These are phyloP conservation scores for Macrolepiota fuliginosa DNA, from an alignment of 768 basidiomycete genomes.

Conservation along the genomic window DNA sequence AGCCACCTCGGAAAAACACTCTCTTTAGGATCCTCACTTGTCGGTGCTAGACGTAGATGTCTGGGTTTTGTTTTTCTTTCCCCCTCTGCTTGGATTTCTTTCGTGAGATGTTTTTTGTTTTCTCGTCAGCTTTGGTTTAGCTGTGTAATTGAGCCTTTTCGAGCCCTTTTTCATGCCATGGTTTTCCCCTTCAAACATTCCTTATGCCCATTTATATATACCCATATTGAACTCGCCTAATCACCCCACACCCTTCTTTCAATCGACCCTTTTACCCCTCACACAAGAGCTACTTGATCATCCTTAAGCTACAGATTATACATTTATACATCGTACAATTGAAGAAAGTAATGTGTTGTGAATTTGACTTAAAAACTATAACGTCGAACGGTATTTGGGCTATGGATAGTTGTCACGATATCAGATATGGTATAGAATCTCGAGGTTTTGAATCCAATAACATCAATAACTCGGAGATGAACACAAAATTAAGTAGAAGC, in stretches of 20 bases:
- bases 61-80: constrained; percentile 21
- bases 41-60: constrained; percentile 58
- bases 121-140: constrained; percentile 1
- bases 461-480: neutral
- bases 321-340: constrained; percentile 13
- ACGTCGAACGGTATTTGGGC: neutral
- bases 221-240: constrained; percentile 15
- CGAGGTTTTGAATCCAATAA: neutral
- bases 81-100: constrained; percentile 24
- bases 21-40: constrained; percentile 75
- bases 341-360: constrained; percentile 10
- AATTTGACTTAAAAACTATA: neutral
- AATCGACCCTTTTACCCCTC: neutral
- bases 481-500: neutral
- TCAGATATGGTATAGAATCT: neutral
- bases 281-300: constrained; percentile 3
- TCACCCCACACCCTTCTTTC: neutral
- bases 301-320: constrained; percentile 20
- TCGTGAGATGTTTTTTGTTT: constrained; percentile 17
- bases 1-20: constrained; percentile 48
- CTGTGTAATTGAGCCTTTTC: neutral
- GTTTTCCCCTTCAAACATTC: constrained; percentile 14
- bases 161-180: constrained; percentile 14
- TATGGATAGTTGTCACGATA: neutral
- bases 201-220: constrained; percentile 20